Base-by-base conservation (phyloP, 2,329 filamentous ascomycete species). In the Phaeoacremonium minimum region DNA sequence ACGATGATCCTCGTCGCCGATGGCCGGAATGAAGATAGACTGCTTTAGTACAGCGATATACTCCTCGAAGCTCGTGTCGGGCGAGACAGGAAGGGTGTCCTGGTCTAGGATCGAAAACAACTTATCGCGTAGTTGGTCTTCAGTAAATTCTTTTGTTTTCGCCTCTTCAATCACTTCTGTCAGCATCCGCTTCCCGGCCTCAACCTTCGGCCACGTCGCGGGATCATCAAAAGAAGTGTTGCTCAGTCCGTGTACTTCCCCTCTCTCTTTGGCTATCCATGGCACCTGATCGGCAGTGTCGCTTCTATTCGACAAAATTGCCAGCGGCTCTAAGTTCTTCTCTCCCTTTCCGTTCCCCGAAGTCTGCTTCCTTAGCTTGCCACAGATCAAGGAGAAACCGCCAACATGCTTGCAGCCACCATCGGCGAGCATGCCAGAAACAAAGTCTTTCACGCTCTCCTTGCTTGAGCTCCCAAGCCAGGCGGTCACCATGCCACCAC, bases 351-450 rank as follows among this genome's bases (percentile, higher is more conserved):
- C 46, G 16, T 48, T 50, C 11, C 15, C 19, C n/a, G 16, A 33
- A 18, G 12, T 42, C 15, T 37, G 41, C 32, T 56, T 59, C 33
- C 62, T 56, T 47, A 85, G 60, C 49, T 78, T 80, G 7, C 76
- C 77, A 43, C 78, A 82, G n/a, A 83, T 65, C 50, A 85, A 69
- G 16, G 76, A 81, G 52, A 84, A 84, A 1, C 80, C 80, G 6
- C 80, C 80, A 13, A 83, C 75, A 33, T 75, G 77, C 48, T 73
- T 73, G 15, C 80, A 70, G 8, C 73, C 67, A 15, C 64, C 64
- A 18, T 69, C 68, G 28, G 67, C 63, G 33, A 81, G 65, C 47
- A 81, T 61, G 8, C 63, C 60, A 36, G 67, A 51, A 13, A 80
- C 73, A 46, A 76, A 78, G 4, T 70, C 56, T 19, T 63, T 55